Base-by-base conservation (phyloP, 306 rosid species). In the Alnus rubra region DNA sequence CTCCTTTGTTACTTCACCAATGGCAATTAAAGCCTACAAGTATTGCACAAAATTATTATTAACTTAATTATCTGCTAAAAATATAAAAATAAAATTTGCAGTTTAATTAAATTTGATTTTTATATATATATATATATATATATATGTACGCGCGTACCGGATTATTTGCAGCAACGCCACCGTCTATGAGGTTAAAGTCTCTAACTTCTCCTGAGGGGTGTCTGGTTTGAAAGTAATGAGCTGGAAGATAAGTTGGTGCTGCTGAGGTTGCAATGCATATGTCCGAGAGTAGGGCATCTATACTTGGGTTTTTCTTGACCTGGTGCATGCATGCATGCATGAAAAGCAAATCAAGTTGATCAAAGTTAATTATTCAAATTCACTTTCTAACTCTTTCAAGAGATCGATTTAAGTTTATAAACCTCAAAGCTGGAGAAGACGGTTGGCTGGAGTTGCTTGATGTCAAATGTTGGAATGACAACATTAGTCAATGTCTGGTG, bases 171-270 rank as follows among this genome's bases (percentile, higher is more conserved):
- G 52, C 76, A 53, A 31, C 28, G n/a, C 65, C 67, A 8, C 77
- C 77, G 6, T 74, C 77, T 12, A 55, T 39, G 2, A 74, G 77
- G 67, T 74, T 53, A 39, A 74, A 74, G 23, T 74, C 53, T 28
- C 67, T 74, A 64, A 33, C 68, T 53, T 35, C 55, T 18, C 77
- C 77, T 3, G 9, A 33, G 4, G 47, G 12, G 19, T 74, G 19
- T 16, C 4, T 15, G 37, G 51, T 53, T 74, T 53, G 6, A 15
- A 74, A 74, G 35, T 55, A 74, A 74, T 74, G 67, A 33, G 77
- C 68, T 16, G 77, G 77, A 55, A 74, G 77, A 74, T 74, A 74
- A 35, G 77, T 74, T 4, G 77, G 77, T n/a, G 77, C 77, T 0
- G 77, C 77, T 53, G 65, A 55, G 45, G 76, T 73, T 11, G 76